These are phyloP conservation scores for Metschnikowia hibisci DNA, from an alignment of 805 yeast species.

Conservation along the genomic window DNA sequence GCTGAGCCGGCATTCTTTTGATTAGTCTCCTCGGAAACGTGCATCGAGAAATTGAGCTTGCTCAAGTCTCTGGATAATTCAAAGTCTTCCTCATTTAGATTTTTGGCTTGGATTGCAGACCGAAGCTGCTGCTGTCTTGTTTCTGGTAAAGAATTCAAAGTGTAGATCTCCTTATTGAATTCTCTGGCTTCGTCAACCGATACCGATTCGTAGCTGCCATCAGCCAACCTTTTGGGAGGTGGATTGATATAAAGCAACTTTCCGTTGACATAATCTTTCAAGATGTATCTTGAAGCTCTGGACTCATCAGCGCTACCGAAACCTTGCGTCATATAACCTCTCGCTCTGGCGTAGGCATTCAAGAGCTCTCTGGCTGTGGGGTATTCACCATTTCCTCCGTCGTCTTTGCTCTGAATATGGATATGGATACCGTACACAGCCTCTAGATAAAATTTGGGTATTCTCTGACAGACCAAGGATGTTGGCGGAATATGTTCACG, in stretches of 20 bases:
- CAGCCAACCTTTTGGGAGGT: slow-evolving; percentile 65
- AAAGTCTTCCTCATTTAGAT: slow-evolving; percentile 47
- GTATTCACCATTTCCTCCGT: slow-evolving; percentile 77
- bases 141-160: slow-evolving; percentile 61
- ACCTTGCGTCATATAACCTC: slow-evolving; percentile 97
- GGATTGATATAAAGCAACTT: slow-evolving; percentile 81
- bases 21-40: slow-evolving; percentile 43
- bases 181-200: slow-evolving; percentile 37
- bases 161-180: slow-evolving; percentile 76
- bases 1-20: slow-evolving; percentile 25
- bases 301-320: slow-evolving; percentile 96
- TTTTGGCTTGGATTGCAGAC: slow-evolving; percentile 57
- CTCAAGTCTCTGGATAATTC: slow-evolving; percentile 68
- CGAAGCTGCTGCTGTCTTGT: slow-evolving; percentile 68
- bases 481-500: slow-evolving; percentile 90
- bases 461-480: slow-evolving; percentile 76
- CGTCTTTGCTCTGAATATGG: slow-evolving; percentile 66
- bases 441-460: slow-evolving; percentile 85
- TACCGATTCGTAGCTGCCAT: slow-evolving; percentile 55
- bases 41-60: slow-evolving; percentile 74
- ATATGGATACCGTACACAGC: slow-evolving; percentile 92
- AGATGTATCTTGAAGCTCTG: slow-evolving; percentile 85
- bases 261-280: slow-evolving; percentile 94
- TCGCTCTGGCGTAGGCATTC: slow-evolving; percentile 89
- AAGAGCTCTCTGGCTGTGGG: slow-evolving; percentile 89